These are phyloP conservation scores for Ramularia endophylla DNA, from an alignment of 2,329 filamentous ascomycete species.

Conservation along the genomic window DNA sequence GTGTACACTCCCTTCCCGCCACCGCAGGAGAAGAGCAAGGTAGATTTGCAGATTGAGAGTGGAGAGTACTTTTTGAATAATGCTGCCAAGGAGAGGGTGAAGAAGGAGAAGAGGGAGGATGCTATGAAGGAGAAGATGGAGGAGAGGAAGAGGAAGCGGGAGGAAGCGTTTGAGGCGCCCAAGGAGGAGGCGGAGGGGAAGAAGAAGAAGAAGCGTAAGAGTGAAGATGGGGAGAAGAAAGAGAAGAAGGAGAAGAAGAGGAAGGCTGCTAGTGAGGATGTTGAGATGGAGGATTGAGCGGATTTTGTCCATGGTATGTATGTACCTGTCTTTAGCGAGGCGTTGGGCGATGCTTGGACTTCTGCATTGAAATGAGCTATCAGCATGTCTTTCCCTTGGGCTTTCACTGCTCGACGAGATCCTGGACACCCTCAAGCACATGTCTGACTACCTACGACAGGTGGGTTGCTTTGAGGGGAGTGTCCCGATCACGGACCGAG, in stretches of 20 bases:
- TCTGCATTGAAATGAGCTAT: no score
- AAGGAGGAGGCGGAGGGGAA: slow-evolving; percentile 59
- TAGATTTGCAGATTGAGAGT: slow-evolving; percentile 95
- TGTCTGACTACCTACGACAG: no score
- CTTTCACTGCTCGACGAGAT: no score
- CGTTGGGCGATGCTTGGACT: not conserved
- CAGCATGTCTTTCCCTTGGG: no score
- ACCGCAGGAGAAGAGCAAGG: slow-evolving; percentile 96
- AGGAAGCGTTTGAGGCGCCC: slow-evolving; percentile 81
- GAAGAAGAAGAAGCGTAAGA: slow-evolving; percentile 44
- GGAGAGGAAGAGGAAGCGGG: slow-evolving; percentile 78
- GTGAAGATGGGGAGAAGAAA: slow-evolving; percentile 35
- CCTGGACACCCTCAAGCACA: no score
- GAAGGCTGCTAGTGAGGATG: slow-evolving; percentile 23
- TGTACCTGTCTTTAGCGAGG: not conserved
- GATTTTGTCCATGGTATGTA: no score
- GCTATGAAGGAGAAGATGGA: slow-evolving; percentile 82
- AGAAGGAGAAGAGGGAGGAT: slow-evolving; percentile 72
- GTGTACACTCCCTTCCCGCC: slow-evolving; percentile 95
- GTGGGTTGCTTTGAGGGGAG: no score
- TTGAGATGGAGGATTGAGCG: slow-evolving; percentile 23
- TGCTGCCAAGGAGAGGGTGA: slow-evolving; percentile 80
- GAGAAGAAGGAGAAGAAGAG: slow-evolving; percentile 39
- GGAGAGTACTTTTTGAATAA: slow-evolving; percentile 96
- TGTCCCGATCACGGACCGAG: no score